phyloP scores from a whole-genome alignment of 106 monocot genomes.

The Posidonia australis region DNA sequence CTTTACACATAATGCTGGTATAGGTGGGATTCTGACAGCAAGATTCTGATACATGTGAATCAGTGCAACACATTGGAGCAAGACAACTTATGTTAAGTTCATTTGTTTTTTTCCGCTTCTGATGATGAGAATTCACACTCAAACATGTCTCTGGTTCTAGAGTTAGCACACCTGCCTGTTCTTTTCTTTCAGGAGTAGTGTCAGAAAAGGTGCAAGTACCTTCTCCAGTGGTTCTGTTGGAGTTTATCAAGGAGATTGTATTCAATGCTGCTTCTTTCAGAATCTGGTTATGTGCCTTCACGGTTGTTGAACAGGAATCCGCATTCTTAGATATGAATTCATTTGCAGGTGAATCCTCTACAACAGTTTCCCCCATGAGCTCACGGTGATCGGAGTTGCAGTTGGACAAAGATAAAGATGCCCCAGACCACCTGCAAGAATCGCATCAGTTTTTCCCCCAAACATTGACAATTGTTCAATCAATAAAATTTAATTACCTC shows the following conservation, averaged over 20 bases:
- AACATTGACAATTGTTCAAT: not conserved
- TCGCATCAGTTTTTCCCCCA: not conserved
- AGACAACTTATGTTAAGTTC: conserved; percentile 14
- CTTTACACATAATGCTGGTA: not conserved
- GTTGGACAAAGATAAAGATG: conserved; percentile 9
- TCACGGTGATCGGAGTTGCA: conserved; percentile 8
- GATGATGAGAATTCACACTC: conserved; percentile 58
- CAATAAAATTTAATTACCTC: not conserved
- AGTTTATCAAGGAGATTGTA: conserved; percentile 22
- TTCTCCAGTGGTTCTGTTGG: conserved; percentile 25
- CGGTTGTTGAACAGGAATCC: conserved; percentile 4
- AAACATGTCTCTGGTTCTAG: conserved; percentile 38
- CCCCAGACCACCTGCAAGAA: conserved; percentile 28
- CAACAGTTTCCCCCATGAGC: not conserved
- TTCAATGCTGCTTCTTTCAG: conserved; percentile 3
- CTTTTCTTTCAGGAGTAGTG: conserved; percentile 34
- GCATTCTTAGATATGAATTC: not conserved
- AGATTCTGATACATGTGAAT: conserved; percentile 14
- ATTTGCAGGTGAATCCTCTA: not conserved
- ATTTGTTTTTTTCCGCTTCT: conserved; percentile 48
- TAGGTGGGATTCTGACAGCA: conserved; percentile 1
- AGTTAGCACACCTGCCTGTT: not conserved
- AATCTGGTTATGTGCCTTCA: conserved; percentile 3
- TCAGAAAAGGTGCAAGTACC: conserved; percentile 8
- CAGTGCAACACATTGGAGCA: conserved; percentile 15